These are phyloP conservation scores for Dactylellina leptospora DNA, from an alignment of 2,329 filamentous ascomycete species.

Conservation along the genomic window DNA sequence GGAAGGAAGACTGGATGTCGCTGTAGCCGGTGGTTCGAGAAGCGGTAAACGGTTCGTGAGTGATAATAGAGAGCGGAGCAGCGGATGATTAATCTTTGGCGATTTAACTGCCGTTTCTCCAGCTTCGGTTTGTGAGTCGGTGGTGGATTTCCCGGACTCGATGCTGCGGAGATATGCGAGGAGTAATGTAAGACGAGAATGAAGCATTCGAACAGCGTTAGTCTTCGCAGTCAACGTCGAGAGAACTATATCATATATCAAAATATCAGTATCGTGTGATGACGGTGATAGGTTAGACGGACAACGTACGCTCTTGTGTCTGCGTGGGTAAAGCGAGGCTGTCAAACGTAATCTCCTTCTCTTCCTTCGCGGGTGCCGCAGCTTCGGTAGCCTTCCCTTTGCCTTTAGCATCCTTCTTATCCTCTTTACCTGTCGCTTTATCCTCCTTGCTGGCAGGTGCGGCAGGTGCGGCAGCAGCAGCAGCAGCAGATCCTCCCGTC, in stretches of 20 bases:
- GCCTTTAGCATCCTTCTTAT: constrained; percentile 58
- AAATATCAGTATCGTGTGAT: not conserved
- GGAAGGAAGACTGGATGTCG: constrained; percentile 68
- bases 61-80: constrained; percentile 87
- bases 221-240: constrained; percentile 81
- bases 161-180: constrained; percentile 74
- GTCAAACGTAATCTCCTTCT: constrained; percentile 47
- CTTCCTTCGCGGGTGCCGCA: constrained; percentile 50
- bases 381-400: constrained; percentile 56
- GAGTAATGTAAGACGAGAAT: constrained; percentile 76
- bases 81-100: constrained; percentile 64
- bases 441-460: constrained; percentile 57
- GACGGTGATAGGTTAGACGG: not conserved
- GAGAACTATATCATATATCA: constrained; percentile 63
- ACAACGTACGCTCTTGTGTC: constrained; percentile 69
- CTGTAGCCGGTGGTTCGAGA: constrained; percentile 74
- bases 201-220: constrained; percentile 93
- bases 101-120: not conserved
- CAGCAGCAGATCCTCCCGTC: constrained; percentile 56
- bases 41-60: constrained; percentile 81
- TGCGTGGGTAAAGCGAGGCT: constrained; percentile 65
- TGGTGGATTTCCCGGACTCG: constrained; percentile 53
- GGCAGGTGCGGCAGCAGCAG: constrained; percentile 57
- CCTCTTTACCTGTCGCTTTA: constrained; percentile 54
- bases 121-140: constrained; percentile 55